These are phyloP conservation scores for Datisca glomerata DNA, from an alignment of 306 rosid genomes.

Conservation along the genomic window DNA sequence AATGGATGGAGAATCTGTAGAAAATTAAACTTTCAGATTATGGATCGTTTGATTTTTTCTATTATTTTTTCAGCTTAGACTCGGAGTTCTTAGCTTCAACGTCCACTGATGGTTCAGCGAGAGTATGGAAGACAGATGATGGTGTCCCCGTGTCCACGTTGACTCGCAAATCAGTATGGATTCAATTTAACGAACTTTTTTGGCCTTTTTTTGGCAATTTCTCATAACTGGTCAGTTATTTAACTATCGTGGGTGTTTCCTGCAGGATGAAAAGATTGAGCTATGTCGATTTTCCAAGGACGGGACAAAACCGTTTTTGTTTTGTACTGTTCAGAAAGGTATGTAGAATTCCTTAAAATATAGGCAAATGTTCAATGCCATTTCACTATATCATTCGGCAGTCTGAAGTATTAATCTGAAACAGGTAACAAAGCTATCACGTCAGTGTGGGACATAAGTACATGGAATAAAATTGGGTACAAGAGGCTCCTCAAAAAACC, in stretches of 20 bases:
- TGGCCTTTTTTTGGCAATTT: slow-evolving; percentile 1
- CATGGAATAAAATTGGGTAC: slow-evolving; percentile 85
- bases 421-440: slow-evolving; percentile 58
- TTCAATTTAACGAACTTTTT: slow-evolving; percentile 3
- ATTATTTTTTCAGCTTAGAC: slow-evolving; percentile 51
- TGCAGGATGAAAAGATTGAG: slow-evolving; percentile 84
- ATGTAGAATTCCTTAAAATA: neutral
- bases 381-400: slow-evolving; percentile 6
- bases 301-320: slow-evolving; percentile 87
- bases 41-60: slow-evolving; percentile 11
- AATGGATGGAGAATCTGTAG: no score
- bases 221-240: slow-evolving; percentile 4
- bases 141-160: slow-evolving; percentile 74
- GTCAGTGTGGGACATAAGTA: slow-evolving; percentile 79
- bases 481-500: slow-evolving; percentile 78
- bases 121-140: slow-evolving; percentile 79
- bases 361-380: neutral
- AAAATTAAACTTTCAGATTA: slow-evolving; percentile 14
- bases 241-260: slow-evolving; percentile 2
- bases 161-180: slow-evolving; percentile 56
- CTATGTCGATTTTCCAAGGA: slow-evolving; percentile 91
- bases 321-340: slow-evolving; percentile 78
- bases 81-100: slow-evolving; percentile 85
- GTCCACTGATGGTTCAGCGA: slow-evolving; percentile 82
- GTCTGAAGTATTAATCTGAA: slow-evolving; percentile 5